Base-by-base conservation (phyloP, 768 basidiomycete genomes). In the Hemileccinum rubropunctum region DNA sequence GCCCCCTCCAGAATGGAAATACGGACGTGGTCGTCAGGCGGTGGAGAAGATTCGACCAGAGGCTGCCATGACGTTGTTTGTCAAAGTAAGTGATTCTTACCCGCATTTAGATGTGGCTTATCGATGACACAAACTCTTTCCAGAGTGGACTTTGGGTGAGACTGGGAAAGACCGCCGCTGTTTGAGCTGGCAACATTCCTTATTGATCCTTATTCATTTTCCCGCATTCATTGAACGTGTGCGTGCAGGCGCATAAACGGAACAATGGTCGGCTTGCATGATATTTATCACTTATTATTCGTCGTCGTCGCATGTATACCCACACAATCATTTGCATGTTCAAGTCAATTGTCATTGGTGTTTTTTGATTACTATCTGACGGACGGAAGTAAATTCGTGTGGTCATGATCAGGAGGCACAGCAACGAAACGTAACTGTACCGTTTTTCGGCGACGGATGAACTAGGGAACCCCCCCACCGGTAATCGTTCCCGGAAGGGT, bases 81-180 rank as follows among this genome's bases (percentile, higher is more conserved):
- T 82, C 47, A 88, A 87, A 73, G 86, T 83, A 30, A 39, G 76
- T 60, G 35, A 27, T 51, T 42, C 42, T 57, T 54, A 36, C 53
- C 44, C 50, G 23, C 45, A 40, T 48, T 40, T 39, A 14, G 39
- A 11, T 33, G 41, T 32, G 41, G 43, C 18, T 28, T 40, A 23
- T 28, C 58, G 15, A 59, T 48, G 6, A 4, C n/a, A 11, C 41
- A 47, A 32, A 28, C 34, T 12, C 18, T n/a, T 34, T 47, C 23
- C 28, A 82, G 81, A 78, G 81, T 41, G 81, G 81, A 8, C 58
- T 83, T 45, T 83, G 83, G 83, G 72, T 83, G n/a, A 71, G 73
- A 42, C 73, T 81, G 47, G 65, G 68, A 15, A 71, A 60, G 43
- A 51, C 48, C 18, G 36, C 47, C n/a, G n/a, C 39, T 9, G 37